Conservation (phyloP, 2,329 filamentous ascomycete genomes). For the Aspergillus sp. region DNA sequence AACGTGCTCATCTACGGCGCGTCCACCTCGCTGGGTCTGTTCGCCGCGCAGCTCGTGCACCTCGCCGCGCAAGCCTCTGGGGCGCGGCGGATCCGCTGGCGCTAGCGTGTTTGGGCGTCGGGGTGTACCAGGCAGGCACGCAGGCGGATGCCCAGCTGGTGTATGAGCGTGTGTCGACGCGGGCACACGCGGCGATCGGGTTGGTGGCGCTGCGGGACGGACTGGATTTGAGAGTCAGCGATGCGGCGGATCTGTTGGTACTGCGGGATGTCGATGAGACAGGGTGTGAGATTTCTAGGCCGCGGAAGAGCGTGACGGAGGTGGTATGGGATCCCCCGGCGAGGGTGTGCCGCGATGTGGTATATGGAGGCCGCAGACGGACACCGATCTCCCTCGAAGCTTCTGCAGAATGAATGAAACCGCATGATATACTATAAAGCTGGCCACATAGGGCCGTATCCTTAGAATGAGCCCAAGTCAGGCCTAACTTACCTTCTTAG, state of each 20-base stretch:
- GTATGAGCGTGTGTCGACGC: slow-evolving; percentile 53
- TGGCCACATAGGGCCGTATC: no score
- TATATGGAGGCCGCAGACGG: slow-evolving; percentile 21
- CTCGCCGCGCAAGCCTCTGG: no score
- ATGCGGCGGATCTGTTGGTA: slow-evolving; percentile 21
- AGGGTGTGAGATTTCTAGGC: slow-evolving; percentile 25
- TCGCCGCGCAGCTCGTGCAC: no score
- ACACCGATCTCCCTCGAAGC: no score
- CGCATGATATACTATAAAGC: no score
- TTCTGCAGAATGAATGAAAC: no score
- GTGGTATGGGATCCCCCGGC: slow-evolving; percentile 40
- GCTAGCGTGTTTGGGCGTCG: slow-evolving; percentile 62
- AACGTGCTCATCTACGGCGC: no score
- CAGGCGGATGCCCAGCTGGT: slow-evolving; percentile 58
- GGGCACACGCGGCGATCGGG: slow-evolving; percentile 40
- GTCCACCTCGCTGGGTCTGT: no score
- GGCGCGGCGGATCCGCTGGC: slow-evolving; percentile 65
- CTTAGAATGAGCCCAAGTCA: no score
- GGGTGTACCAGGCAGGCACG: slow-evolving; percentile 67
- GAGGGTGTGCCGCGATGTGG: slow-evolving; percentile 23
- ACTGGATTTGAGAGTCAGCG: slow-evolving; percentile 12
- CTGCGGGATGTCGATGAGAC: slow-evolving; percentile 31
- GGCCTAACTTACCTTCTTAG: no score
- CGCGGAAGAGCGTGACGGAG: slow-evolving; percentile 32
- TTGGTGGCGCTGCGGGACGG: slow-evolving; percentile 10